Base-by-base conservation (phyloP, 805 yeast species). In the Scheffersomyces coipomensis region DNA sequence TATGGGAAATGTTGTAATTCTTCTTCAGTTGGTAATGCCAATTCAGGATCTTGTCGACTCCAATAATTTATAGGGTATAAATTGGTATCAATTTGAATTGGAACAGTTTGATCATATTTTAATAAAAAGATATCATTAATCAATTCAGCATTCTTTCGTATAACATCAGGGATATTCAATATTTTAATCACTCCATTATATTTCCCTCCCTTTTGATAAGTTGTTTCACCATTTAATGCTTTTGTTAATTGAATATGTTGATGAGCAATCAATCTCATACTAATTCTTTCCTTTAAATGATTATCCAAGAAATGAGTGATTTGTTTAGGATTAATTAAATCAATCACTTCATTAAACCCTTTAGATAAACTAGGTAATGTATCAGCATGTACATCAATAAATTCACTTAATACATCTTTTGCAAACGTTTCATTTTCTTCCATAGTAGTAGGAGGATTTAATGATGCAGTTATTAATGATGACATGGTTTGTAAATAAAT, bases 231-330 rank as follows among this genome's bases (percentile, higher is more conserved):
- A 8, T 42, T 42, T n/a, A 68, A 49, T 1, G 71, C 53, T 17
- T 52, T 51, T 3, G 89, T 70, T 25, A 88, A 63, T 38, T 77
- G 76, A 17, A 88, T 73, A 62, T 86, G 96, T 59, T 93, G 97
- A 45, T 86, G 90, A 0, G 95, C 89, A 38, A 89, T 70, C 35
- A 90, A 67, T 41, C 96, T 79, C 81, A 93, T 87, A 47, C 90
- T 76, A 30, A 91, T 90, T 45, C 97, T 73, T 48, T 90, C 96
- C 39, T 76, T 71, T 50, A 91, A 70, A 64, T 91, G 97, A 9
- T 71, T 64, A 53, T 88, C 87, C 47, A 91, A 66, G 48, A 90
- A 86, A 3, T 57, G 52, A 38, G 83, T 78, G 30, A 85, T 77
- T 19, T 76, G 68, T 6, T 67, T 70, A 22, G 68, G 60, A 2